phyloP scores from a whole-genome alignment of 352 stramenopile genomes.

The Phytophthora boehmeriae region DNA sequence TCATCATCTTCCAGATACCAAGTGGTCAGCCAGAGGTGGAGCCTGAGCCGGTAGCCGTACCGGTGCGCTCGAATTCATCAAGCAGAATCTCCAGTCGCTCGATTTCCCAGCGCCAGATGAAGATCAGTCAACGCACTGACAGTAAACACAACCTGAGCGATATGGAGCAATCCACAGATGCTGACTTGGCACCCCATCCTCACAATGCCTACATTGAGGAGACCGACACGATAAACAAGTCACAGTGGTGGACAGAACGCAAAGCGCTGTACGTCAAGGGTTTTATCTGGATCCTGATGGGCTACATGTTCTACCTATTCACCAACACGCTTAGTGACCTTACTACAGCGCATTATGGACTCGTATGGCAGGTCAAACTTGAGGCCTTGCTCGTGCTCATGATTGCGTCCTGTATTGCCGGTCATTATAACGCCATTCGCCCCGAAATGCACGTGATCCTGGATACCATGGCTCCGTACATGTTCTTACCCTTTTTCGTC shows the following conservation, averaged over 20 bases:
- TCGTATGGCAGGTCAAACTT: slow-evolving; percentile 73
- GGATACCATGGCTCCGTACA: slow-evolving; percentile 65
- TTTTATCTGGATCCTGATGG: slow-evolving; percentile 66
- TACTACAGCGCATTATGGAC: slow-evolving; percentile 52
- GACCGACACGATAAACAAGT: slow-evolving; percentile 18
- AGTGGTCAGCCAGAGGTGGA: slow-evolving; percentile 34
- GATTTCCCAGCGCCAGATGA: slow-evolving; percentile 18
- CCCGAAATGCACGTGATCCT: slow-evolving; percentile 79
- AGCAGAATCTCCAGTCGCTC: slow-evolving; percentile 7
- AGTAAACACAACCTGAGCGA: slow-evolving; percentile 28
- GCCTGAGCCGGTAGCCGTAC: background rate
- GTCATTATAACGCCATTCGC: slow-evolving; percentile 59
- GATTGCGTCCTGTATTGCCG: slow-evolving; percentile 58
- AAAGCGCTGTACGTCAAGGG: slow-evolving; percentile 60
- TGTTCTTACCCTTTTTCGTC: slow-evolving; percentile 78
- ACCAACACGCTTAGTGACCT: slow-evolving; percentile 60
- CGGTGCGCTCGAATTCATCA: slow-evolving; percentile 10
- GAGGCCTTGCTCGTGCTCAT: slow-evolving; percentile 71
- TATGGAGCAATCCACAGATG: slow-evolving; percentile 26
- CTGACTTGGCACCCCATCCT: slow-evolving; percentile 43
- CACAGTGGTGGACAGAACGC: slow-evolving; percentile 29
- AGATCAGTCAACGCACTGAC: slow-evolving; percentile 18
- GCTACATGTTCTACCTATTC: slow-evolving; percentile 66
- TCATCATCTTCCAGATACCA: slow-evolving; percentile 62
- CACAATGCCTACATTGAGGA: slow-evolving; percentile 67